Conservation (phyloP, 2,329 filamentous ascomycete species). For the Orbilia ellipsospora region DNA sequence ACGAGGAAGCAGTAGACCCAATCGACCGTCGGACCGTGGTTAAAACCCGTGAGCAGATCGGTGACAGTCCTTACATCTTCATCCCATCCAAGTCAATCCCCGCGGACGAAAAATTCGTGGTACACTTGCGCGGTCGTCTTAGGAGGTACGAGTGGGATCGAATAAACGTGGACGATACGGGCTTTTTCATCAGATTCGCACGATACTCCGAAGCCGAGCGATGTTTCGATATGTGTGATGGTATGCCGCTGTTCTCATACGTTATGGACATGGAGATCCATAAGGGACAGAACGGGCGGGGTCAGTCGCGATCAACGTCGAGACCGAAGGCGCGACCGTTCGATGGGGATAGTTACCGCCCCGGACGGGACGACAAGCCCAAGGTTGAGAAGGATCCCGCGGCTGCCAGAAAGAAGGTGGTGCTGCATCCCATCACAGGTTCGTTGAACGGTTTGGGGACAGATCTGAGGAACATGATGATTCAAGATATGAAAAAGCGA, state of each 20-base stretch:
- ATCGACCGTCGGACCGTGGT: slow-evolving; percentile 61
- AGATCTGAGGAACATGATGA: slow-evolving; percentile 85
- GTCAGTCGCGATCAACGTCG: slow-evolving; percentile 57
- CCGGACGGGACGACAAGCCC: slow-evolving; percentile 80
- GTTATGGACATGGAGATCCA: slow-evolving; percentile 85
- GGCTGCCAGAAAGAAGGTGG: slow-evolving; percentile 81
- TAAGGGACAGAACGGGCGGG: slow-evolving; percentile 70
- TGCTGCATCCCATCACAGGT: slow-evolving; percentile 90
- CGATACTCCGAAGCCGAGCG: slow-evolving; percentile 82
- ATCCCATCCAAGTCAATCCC: slow-evolving; percentile 88
- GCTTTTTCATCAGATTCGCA: slow-evolving; percentile 92
- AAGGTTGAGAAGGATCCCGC: slow-evolving; percentile 67
- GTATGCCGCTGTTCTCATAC: slow-evolving; percentile 89
- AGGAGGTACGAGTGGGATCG: slow-evolving; percentile 84
- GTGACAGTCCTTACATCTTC: slow-evolving; percentile 89
- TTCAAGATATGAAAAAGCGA: slow-evolving; percentile 87
- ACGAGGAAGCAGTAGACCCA: slow-evolving; percentile 56
- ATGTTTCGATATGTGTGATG: slow-evolving; percentile 81
- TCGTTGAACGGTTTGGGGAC: slow-evolving; percentile 81
- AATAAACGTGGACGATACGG: slow-evolving; percentile 82
- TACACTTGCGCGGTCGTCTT: slow-evolving; percentile 88
- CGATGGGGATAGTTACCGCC: slow-evolving; percentile 73
- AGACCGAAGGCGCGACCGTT: slow-evolving; percentile 64
- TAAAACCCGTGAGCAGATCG: slow-evolving; percentile 67
- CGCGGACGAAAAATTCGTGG: slow-evolving; percentile 83